Base-by-base conservation (phyloP, 257 asterid genomes). In the Petunia secreta region DNA sequence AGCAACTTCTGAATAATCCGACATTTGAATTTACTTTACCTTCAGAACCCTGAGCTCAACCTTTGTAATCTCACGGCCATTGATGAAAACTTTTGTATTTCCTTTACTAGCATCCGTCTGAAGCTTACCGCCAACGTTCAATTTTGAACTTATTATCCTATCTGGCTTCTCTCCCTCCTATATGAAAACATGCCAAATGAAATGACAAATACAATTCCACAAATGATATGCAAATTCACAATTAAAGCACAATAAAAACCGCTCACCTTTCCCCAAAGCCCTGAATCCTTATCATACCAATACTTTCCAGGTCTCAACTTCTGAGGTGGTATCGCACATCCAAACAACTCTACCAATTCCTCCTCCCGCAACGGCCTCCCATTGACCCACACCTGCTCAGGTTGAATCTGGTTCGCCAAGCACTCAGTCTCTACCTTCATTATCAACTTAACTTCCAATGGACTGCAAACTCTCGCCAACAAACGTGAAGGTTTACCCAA, bases 221-320 rank as follows among this genome's bases (percentile, higher is more conserved):
- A 65, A 65, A 84, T 52, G 34, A 77, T 40, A 64, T n/a, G 44
- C 53, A 13, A 46, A 77, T 46, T 11, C 40, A 73, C 41, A 73
- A 25, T 25, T 25, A 64, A 9, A 66, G 40, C 16, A 82, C 75
- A 57, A 52, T 74, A 65, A 34, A 57, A 55, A 43, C 25, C 80
- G 86, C 48, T 83, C 69, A 92, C 96, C 96, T 92, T 90, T 80
- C 96, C 97, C 94, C 96, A 91, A 44, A 92, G 87, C 80, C 96
- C 97, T 46, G 97, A 90, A 82, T 91, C 91, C 82, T 88, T 88
- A 74, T 92, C 97, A 78, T 92, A 91, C 97, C 97, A 92, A 80
- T 87, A 92, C 75, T 83, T 84, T 76, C 94, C 94, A 1, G 96
- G 93, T 82, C 71, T 91, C 90, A 92, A 87, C 75, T 84, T 84